These are phyloP conservation scores for Saitozyma sp. DNA, from an alignment of 768 basidiomycete species.

Conservation along the genomic window DNA sequence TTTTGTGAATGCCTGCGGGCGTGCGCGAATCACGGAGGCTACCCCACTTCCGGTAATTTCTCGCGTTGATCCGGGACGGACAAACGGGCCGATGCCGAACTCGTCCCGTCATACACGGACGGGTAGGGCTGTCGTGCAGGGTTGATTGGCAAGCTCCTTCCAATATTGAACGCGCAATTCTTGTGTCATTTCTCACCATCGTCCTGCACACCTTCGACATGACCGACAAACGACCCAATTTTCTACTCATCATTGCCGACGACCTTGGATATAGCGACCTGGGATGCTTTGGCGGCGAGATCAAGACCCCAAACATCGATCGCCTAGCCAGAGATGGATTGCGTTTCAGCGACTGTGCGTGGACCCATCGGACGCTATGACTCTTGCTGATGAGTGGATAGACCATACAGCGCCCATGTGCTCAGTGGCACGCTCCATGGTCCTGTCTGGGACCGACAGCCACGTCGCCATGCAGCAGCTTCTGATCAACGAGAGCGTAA, in stretches of 20 bases:
- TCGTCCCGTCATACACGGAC: too few species aligned
- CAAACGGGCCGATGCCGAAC: too few species aligned
- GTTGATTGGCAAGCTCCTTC: too few species aligned
- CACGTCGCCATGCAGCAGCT: not conserved
- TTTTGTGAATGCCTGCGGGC: too few species aligned
- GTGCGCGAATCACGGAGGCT: too few species aligned
- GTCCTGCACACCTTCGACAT: too few species aligned
- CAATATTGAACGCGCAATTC: too few species aligned
- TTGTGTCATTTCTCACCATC: too few species aligned
- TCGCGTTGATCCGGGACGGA: too few species aligned
- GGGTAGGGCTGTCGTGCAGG: too few species aligned
- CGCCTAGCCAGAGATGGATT: constrained; percentile 17
- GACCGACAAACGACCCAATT: constrained; percentile 18
- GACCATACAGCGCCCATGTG: constrained; percentile 7
- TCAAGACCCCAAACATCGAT: constrained; percentile 25
- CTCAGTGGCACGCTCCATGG: constrained; percentile 3
- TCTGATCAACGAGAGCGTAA: not conserved
- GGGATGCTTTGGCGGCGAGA: constrained; percentile 31
- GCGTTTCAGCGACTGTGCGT: constrained; percentile 15
- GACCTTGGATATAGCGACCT: constrained; percentile 30
- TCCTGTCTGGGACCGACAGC: constrained; percentile 4
- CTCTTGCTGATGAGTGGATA: not conserved
- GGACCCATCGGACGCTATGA: not conserved
- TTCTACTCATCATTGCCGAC: constrained; percentile 35
- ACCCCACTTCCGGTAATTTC: too few species aligned